phyloP scores from a whole-genome alignment of 345 rosid genomes.

The Hirschfeldia incana region DNA sequence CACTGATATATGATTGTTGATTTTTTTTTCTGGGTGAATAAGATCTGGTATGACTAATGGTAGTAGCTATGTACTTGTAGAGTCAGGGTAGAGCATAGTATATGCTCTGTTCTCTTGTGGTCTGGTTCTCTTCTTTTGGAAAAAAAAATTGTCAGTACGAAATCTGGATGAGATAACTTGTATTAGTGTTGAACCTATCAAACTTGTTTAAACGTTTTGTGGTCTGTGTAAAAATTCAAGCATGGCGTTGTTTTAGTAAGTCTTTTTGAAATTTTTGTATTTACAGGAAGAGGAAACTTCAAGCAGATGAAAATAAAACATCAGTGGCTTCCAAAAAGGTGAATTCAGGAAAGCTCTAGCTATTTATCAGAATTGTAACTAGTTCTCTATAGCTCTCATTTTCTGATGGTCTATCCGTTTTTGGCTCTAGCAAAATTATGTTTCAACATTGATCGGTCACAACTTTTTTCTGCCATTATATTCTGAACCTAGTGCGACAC shows the following conservation, averaged over 20 bases:
- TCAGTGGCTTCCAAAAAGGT: slow-evolving; percentile 49
- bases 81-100: not conserved
- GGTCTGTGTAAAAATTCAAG: not conserved
- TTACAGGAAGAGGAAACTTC: slow-evolving; percentile 25
- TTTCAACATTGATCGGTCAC: not conserved
- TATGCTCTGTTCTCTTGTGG: not conserved
- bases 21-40: too few species aligned
- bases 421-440: not conserved
- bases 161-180: slow-evolving; percentile 5
- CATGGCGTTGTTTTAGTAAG: not conserved
- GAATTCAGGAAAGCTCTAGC: slow-evolving; percentile 14
- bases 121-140: not conserved
- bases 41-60: not conserved
- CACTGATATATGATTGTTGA: not conserved
- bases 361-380: too few species aligned
- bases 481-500: too few species aligned
- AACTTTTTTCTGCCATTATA: not conserved
- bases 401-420: too few species aligned
- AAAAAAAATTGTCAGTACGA: not conserved
- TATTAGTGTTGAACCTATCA: not conserved
- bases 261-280: slow-evolving; percentile 12
- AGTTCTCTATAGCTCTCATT: too few species aligned
- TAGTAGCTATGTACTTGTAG: slow-evolving; percentile 10
- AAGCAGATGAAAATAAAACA: not conserved
- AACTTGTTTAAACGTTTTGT: slow-evolving; percentile 4